Evolutionary conservation across 352 stramenopile genomes (phyloP).

Genomic region (Phytophthora megakarya): DNA sequence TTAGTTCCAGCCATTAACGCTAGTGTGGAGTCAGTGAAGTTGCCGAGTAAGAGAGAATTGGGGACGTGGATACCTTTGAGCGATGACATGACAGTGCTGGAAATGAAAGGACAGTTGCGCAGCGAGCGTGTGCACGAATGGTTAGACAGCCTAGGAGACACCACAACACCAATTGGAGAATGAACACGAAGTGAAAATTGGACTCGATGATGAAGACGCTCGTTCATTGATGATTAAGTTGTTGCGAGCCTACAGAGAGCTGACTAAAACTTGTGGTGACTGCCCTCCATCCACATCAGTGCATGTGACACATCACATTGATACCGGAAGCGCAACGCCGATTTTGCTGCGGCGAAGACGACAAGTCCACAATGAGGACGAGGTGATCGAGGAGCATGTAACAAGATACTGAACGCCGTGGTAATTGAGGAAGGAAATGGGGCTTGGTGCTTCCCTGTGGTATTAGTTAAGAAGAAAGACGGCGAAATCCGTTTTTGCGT

Average conservation of each 20-base stretch:
- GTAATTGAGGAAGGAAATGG: slow-evolving; percentile 1
- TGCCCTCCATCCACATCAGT: neutral
- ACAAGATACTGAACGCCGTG: neutral
- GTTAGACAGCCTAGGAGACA: neutral
- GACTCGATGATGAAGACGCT: neutral
- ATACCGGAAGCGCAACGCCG: neutral
- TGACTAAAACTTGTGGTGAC: neutral
- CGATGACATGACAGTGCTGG: too few relatives aligned
- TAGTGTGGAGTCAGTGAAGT: too few relatives aligned
- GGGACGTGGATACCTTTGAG: too few relatives aligned
- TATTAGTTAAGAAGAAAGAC: slow-evolving; percentile 7
- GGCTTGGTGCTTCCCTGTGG: slow-evolving; percentile 4
- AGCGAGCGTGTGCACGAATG: neutral
- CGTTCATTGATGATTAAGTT: neutral
- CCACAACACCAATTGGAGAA: neutral
- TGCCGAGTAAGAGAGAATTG: too few relatives aligned
- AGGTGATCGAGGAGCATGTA: neutral
- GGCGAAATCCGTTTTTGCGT: slow-evolving; percentile 4
- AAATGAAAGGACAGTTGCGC: too few relatives aligned
- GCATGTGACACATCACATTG: neutral
- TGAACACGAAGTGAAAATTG: neutral
- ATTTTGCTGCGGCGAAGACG: neutral
- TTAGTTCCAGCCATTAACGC: too few relatives aligned
- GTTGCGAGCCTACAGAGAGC: too few relatives aligned
- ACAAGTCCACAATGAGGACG: neutral